phyloP scores from a whole-genome alignment of 495 filamentous ascomycete species.

The Podospora comata region DNA sequence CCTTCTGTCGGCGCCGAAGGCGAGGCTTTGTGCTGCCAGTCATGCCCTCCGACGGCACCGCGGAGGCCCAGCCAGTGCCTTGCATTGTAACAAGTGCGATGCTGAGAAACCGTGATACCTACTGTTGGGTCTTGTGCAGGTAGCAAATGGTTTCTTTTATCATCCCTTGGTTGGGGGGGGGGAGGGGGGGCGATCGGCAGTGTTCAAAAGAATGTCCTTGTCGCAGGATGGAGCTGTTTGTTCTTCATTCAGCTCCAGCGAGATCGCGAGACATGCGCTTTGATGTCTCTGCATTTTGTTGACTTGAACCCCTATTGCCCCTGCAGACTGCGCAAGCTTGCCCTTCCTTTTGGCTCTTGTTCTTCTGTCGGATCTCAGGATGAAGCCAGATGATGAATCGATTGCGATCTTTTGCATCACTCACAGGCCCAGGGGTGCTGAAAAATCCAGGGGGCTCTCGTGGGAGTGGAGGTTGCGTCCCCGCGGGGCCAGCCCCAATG shows the following conservation, averaged over 20 bases:
- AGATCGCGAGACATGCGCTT: conserved; percentile 1
- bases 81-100: background rate
- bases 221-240: background rate
- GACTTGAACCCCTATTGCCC: background rate
- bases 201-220: background rate
- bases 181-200: background rate
- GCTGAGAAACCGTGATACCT: background rate
- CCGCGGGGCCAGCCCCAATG: conserved; percentile 10
- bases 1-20: conserved; percentile 1
- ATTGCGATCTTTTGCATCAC: background rate
- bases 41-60: conserved; percentile 4
- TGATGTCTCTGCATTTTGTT: background rate
- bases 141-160: background rate
- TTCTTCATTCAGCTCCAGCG: background rate
- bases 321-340: background rate
- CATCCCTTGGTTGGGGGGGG: background rate
- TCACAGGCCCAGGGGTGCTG: background rate
- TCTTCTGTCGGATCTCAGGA: background rate
- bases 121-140: background rate
- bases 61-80: background rate
- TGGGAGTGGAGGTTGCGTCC: conserved; percentile 16
- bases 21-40: background rate
- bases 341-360: background rate
- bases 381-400: background rate
- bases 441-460: conserved; percentile 19